phyloP scores from a whole-genome alignment of 441 rosid species.

The Euphorbia corollata region DNA sequence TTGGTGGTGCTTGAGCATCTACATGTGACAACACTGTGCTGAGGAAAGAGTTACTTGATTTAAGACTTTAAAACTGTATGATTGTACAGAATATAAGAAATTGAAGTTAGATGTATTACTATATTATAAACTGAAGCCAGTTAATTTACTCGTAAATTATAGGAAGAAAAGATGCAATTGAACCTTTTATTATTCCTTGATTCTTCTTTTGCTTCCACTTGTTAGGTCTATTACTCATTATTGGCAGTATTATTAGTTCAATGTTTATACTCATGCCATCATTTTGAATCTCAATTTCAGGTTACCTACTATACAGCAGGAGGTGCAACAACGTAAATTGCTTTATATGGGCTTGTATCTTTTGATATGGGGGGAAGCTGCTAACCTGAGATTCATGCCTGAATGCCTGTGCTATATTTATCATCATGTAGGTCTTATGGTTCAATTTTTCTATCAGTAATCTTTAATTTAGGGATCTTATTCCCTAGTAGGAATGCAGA shows the following conservation, averaged over 20 bases:
- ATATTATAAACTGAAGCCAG: background rate
- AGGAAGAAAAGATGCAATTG: background rate
- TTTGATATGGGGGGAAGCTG: conserved; percentile 98
- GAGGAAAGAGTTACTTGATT: background rate
- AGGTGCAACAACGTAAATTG: conserved; percentile 94
- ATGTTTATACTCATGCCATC: background rate
- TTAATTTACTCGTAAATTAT: background rate
- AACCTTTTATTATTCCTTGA: background rate
- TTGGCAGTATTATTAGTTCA: no score
- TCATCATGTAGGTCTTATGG: conserved; percentile 72
- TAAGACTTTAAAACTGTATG: background rate
- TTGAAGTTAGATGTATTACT: background rate
- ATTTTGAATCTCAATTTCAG: conserved; percentile 31
- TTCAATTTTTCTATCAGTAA: conserved; percentile 11
- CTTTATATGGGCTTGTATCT: conserved; percentile 94
- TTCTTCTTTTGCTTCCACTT: background rate
- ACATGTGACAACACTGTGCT: no score
- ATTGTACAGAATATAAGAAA: background rate
- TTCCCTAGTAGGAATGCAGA: background rate
- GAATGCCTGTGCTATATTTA: conserved; percentile 96
- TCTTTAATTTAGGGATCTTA: conserved; percentile 6
- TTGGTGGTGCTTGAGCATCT: no score
- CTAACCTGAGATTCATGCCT: conserved; percentile 97
- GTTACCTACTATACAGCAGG: conserved; percentile 98
- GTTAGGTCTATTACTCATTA: background rate